Conservation (phyloP, 2,329 filamentous ascomycete species). For the Sporothrix inflata region DNA sequence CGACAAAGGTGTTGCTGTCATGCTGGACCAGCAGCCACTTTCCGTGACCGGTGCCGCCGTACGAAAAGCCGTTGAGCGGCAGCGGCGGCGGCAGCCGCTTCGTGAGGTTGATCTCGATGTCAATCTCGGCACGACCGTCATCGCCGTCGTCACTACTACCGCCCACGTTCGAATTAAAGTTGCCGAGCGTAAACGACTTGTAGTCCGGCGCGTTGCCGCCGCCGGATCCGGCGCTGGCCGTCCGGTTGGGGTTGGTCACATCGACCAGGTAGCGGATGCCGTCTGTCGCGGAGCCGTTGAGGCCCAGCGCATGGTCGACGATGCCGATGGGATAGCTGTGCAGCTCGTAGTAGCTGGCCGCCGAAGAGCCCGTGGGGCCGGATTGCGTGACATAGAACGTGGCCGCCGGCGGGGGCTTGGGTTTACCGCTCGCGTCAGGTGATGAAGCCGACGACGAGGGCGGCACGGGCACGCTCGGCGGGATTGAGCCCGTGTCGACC, state of each 20-base stretch:
- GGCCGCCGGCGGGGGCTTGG: slow-evolving; percentile 31
- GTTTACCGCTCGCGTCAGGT: slow-evolving; percentile 23
- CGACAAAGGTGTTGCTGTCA: slow-evolving; percentile 37
- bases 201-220: slow-evolving; percentile 39
- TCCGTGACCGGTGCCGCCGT: slow-evolving; percentile 26
- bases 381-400: slow-evolving; percentile 39
- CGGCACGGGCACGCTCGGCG: slow-evolving; percentile 6
- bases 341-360: slow-evolving; percentile 39
- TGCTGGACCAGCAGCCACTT: slow-evolving; percentile 46
- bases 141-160: slow-evolving; percentile 21
- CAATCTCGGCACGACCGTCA: slow-evolving; percentile 32
- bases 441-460: background rate
- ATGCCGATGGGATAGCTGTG: slow-evolving; percentile 45
- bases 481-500: background rate
- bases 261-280: slow-evolving; percentile 42
- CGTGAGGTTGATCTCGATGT: background rate
- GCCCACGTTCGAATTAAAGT: slow-evolving; percentile 20
- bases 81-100: slow-evolving; percentile 7
- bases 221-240: slow-evolving; percentile 33
- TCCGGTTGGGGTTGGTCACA: slow-evolving; percentile 40
- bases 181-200: slow-evolving; percentile 43
- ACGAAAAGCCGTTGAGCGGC: slow-evolving; percentile 30
- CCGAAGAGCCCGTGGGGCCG: slow-evolving; percentile 29
- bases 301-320: slow-evolving; percentile 44
- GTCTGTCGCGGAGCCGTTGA: slow-evolving; percentile 39